Percentiles rank a stretch among this genome's conserved stretches.
phyloP scores from a whole-genome alignment of 2,329 filamentous ascomycete species.

The Coniochaeta hoffmannii region DNA sequence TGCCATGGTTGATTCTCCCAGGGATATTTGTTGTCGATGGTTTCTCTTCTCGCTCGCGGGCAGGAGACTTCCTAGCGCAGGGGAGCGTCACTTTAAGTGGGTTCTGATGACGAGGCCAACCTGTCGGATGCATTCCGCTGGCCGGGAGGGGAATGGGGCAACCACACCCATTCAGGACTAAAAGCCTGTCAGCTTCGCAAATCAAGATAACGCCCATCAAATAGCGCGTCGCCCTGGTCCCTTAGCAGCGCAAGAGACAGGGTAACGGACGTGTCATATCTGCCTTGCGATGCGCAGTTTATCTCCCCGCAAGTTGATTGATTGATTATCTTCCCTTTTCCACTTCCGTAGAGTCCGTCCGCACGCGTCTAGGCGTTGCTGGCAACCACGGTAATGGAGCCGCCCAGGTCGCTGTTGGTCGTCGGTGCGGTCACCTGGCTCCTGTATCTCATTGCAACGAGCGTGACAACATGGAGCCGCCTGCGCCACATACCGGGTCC shows the following conservation, averaged over 20 bases:
- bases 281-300: neutral
- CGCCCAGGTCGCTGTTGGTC: neutral
- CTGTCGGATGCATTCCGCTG: neutral
- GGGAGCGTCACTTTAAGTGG: too few species aligned
- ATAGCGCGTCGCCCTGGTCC: too few species aligned
- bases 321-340: neutral
- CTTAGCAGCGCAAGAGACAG: neutral
- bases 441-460: neutral
- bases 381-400: neutral
- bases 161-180: neutral
- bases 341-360: too few species aligned
- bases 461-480: conserved; percentile 1
- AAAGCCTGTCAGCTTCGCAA: neutral
- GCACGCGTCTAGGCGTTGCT: neutral
- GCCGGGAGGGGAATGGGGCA: neutral
- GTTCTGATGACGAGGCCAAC: too few species aligned
- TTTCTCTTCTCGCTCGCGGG: neutral
- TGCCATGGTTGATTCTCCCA: too few species aligned
- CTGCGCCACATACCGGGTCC: conserved; percentile 11
- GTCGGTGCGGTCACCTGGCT: neutral
- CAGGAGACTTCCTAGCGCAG: too few species aligned
- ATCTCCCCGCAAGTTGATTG: neutral
- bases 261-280: neutral
- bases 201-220: neutral
- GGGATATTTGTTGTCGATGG: too few species aligned